A percentile compares a stretch with the other conserved stretches of the same genome.
These are phyloP conservation scores for Urochloa ruziziensis DNA, from an alignment of 176 grass and related monocot genomes.

Conservation along the genomic window DNA sequence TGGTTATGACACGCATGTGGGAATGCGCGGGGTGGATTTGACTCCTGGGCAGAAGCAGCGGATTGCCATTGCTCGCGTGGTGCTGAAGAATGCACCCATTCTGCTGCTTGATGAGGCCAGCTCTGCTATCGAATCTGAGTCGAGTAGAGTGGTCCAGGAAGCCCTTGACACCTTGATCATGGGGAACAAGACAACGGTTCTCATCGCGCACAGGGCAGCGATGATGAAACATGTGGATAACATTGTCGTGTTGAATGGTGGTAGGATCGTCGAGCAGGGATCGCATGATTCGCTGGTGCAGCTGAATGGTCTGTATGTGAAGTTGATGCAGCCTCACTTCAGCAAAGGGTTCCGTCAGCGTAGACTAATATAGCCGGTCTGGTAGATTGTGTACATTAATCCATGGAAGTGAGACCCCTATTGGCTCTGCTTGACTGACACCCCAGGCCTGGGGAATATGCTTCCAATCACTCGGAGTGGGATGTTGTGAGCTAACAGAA, in stretches of 20 bases:
- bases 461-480: background rate
- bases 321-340: constrained; percentile 98
- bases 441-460: background rate
- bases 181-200: constrained; percentile 96
- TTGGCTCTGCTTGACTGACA: constrained; percentile 3
- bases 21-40: constrained; percentile 87
- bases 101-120: constrained; percentile 92
- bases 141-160: constrained; percentile 93
- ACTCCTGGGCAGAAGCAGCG: constrained; percentile 94
- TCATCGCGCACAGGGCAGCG: constrained; percentile 77
- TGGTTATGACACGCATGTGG: constrained; percentile 94
- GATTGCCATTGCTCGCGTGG: constrained; percentile 90
- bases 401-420: constrained; percentile 9
- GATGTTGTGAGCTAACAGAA: constrained; percentile 17
- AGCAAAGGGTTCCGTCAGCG: constrained; percentile 87
- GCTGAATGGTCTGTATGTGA: constrained; percentile 86
- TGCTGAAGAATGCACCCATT: constrained; percentile 96
- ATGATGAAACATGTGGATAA: constrained; percentile 99
- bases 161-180: constrained; percentile 90
- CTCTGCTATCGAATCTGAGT: constrained; percentile 92
- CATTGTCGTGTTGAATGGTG: constrained; percentile 87
- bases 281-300: constrained; percentile 80
- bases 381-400: constrained; percentile 39
- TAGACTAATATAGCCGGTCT: constrained; percentile 57
- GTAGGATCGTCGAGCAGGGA: constrained; percentile 94